Conservation (phyloP, 805 yeast species). For the Saccharomyces paradoxus region DNA sequence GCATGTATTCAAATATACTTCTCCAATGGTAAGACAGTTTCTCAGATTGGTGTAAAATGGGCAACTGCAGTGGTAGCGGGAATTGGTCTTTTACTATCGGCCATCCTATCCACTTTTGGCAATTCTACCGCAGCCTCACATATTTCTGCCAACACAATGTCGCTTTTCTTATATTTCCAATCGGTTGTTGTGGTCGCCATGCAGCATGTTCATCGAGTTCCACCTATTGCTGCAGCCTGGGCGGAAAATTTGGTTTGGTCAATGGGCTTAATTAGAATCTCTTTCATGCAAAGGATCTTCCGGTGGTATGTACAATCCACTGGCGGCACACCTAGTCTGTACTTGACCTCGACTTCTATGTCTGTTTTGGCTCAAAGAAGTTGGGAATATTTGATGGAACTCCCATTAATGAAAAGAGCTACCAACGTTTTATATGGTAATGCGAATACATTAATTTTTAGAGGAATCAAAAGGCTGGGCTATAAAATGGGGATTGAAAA, state of each 20-base stretch:
- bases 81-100: slow-evolving; percentile 74
- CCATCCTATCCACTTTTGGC: slow-evolving; percentile 74
- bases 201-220: slow-evolving; percentile 78
- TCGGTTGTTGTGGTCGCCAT: slow-evolving; percentile 74
- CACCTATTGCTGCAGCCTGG: slow-evolving; percentile 92
- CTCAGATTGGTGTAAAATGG: slow-evolving; percentile 82
- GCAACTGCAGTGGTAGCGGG: slow-evolving; percentile 89
- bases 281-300: slow-evolving; percentile 77
- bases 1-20: slow-evolving; percentile 75
- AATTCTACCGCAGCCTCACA: slow-evolving; percentile 85
- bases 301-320: slow-evolving; percentile 83
- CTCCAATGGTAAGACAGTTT: slow-evolving; percentile 70
- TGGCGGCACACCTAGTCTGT: slow-evolving; percentile 75
- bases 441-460: slow-evolving; percentile 50
- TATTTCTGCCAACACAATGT: slow-evolving; percentile 76
- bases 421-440: slow-evolving; percentile 40
- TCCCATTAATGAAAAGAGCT: slow-evolving; percentile 31
- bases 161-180: slow-evolving; percentile 82
- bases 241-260: slow-evolving; percentile 90
- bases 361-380: slow-evolving; percentile 65
- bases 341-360: slow-evolving; percentile 50
- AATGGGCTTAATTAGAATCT: slow-evolving; percentile 74
- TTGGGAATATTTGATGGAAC: slow-evolving; percentile 12
- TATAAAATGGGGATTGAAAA: slow-evolving; percentile 68
- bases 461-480: slow-evolving; percentile 83